Evolutionary conservation across 2,329 filamentous ascomycete species (phyloP).

Genomic region (Pyrenophora seminiperda): DNA sequence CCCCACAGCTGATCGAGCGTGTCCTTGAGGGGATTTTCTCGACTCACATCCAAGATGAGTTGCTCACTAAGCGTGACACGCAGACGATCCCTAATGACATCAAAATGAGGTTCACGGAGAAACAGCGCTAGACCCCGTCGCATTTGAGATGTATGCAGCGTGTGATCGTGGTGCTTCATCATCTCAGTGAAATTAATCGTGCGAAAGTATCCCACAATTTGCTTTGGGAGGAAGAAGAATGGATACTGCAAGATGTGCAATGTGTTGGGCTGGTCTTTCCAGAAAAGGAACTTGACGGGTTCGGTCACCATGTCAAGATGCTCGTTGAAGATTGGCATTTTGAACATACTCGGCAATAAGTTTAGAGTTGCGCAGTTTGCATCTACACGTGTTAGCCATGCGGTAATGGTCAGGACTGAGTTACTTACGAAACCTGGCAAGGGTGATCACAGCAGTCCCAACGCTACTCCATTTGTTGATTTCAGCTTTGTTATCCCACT

Average conservation of each 20-base stretch:
- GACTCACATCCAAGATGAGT: slow-evolving; percentile 52
- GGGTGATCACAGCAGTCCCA: slow-evolving; percentile 76
- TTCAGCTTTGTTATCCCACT: slow-evolving; percentile 78
- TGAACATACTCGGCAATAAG: slow-evolving; percentile 67
- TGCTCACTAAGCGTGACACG: slow-evolving; percentile 47
- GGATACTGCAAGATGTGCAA: slow-evolving; percentile 80
- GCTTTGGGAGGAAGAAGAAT: slow-evolving; percentile 75
- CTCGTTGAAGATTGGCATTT: slow-evolving; percentile 75
- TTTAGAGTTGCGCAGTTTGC: slow-evolving; percentile 47
- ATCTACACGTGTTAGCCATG: slow-evolving; percentile 30
- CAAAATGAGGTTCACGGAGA: slow-evolving; percentile 30
- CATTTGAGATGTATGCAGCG: slow-evolving; percentile 37
- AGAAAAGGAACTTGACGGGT: slow-evolving; percentile 69
- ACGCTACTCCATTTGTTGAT: slow-evolving; percentile 73
- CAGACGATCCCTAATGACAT: slow-evolving; percentile 39
- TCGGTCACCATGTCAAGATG: slow-evolving; percentile 75
- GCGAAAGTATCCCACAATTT: slow-evolving; percentile 82
- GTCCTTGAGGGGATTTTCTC: slow-evolving; percentile 49
- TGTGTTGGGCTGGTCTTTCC: slow-evolving; percentile 65
- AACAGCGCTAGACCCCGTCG: slow-evolving; percentile 32
- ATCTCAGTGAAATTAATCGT: slow-evolving; percentile 86
- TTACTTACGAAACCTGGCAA: slow-evolving; percentile 68
- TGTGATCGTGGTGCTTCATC: slow-evolving; percentile 73
- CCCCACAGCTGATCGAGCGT: slow-evolving; percentile 86
- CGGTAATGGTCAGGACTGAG: no score